These are phyloP conservation scores for Musa beccarii DNA, from an alignment of 176 grass and related monocot genomes.

Conservation along the genomic window DNA sequence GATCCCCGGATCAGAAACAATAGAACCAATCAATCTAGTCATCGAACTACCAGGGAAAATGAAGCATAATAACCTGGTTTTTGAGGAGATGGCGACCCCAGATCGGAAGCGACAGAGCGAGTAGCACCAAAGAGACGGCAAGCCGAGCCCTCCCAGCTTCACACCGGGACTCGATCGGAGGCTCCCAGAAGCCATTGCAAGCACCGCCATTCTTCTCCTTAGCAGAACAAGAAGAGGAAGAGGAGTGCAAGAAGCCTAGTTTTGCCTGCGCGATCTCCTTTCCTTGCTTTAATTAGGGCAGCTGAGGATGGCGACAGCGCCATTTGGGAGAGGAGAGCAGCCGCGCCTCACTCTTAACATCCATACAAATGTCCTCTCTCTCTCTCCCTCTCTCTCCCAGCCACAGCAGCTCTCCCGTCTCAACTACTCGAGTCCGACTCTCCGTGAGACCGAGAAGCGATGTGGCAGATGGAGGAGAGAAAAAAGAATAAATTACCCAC, in stretches of 20 bases:
- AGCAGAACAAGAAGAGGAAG: background rate
- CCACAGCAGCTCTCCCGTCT: background rate
- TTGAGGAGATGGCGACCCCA: background rate
- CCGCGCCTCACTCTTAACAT: background rate
- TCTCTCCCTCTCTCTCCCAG: background rate
- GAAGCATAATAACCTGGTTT: background rate
- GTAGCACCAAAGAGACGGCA: background rate
- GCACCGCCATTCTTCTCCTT: background rate
- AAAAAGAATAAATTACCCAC: too few relatives aligned
- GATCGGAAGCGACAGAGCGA: background rate
- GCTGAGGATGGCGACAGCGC: background rate
- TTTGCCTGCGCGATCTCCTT: background rate
- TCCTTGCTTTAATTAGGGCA: background rate
- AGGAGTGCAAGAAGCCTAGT: background rate
- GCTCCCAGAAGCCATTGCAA: slow-evolving; percentile 8
- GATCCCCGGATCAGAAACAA: background rate
- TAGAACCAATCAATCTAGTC: background rate
- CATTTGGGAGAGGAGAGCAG: background rate
- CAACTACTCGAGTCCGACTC: too few relatives aligned
- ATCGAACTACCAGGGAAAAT: background rate
- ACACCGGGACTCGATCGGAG: background rate
- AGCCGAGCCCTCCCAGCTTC: slow-evolving; percentile 11
- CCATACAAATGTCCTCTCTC: background rate
- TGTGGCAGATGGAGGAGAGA: too few relatives aligned
- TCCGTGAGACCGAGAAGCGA: too few relatives aligned